Conservation (phyloP, 1,284 basidiomycete species). For the Puccinia horiana region DNA sequence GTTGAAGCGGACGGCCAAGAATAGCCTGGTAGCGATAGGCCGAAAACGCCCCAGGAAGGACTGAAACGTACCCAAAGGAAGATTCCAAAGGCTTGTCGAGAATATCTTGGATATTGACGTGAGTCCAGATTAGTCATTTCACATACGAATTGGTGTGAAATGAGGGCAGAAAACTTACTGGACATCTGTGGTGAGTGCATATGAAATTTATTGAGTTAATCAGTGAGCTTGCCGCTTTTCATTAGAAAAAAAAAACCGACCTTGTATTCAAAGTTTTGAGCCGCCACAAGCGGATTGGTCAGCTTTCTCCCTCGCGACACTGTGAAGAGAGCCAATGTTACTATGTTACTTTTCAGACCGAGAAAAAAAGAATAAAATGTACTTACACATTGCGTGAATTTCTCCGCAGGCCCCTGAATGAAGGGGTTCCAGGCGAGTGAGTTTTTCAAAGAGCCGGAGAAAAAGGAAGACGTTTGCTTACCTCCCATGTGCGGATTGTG, state of each 20-base stretch:
- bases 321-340: constrained; percentile 61
- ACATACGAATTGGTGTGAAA: neutral
- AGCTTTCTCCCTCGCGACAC: constrained; percentile 89
- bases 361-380: neutral
- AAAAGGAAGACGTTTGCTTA: neutral
- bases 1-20: constrained; percentile 84
- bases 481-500: constrained; percentile 80
- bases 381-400: constrained; percentile 54
- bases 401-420: constrained; percentile 73
- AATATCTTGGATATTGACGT: constrained; percentile 12
- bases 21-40: constrained; percentile 91
- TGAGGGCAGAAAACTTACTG: constrained; percentile 22
- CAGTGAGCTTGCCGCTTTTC: neutral
- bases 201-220: neutral
- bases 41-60: constrained; percentile 93
- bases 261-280: constrained; percentile 95
- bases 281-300: constrained; percentile 77
- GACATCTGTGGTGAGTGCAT: constrained; percentile 34
- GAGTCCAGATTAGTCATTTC: neutral
- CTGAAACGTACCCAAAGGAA: constrained; percentile 91
- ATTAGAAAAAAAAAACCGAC: constrained; percentile 18
- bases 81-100: constrained; percentile 86
- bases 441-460: no score
- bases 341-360: neutral
- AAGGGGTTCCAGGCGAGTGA: neutral